Conservation (phyloP, 2,329 filamentous ascomycete species). For the Cladophialophora carrionii region DNA sequence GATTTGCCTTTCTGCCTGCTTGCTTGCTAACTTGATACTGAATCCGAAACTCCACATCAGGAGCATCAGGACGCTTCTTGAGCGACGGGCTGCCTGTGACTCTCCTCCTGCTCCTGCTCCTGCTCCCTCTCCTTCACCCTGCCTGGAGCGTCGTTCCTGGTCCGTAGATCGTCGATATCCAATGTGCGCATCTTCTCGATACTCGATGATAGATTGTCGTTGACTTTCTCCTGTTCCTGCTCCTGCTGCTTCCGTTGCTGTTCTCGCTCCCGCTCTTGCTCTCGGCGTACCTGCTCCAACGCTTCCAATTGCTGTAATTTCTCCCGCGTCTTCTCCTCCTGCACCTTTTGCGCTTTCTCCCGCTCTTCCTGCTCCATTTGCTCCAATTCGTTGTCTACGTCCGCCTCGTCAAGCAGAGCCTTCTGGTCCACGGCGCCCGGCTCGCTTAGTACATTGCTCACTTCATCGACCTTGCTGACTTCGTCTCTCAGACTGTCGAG, state of each 20-base stretch:
- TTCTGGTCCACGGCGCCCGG: conserved; percentile 46
- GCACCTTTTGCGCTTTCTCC: conserved; percentile 55
- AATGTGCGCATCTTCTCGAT: conserved; percentile 33
- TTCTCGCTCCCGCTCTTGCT: neutral
- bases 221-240: neutral
- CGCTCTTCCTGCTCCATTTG: conserved; percentile 67
- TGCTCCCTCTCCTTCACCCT: neutral
- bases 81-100: neutral
- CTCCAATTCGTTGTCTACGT: conserved; percentile 86
- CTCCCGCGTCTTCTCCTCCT: conserved; percentile 51
- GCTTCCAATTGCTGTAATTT: conserved; percentile 33
- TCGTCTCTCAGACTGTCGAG: conserved; percentile 76
- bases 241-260: conserved; percentile 3
- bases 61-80: conserved; percentile 3
- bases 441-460: conserved; percentile 75
- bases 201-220: conserved; percentile 31
- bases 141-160: neutral
- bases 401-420: conserved; percentile 70
- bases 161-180: conserved; percentile 21
- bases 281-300: conserved; percentile 25
- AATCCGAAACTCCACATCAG: neutral
- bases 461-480: conserved; percentile 80
- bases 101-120: neutral
- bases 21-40: neutral
- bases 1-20: neutral